Evolutionary conservation across 371 early-diverging fungal genomes (phyloP).

Genomic region (Rhizopus arrhizus): DNA sequence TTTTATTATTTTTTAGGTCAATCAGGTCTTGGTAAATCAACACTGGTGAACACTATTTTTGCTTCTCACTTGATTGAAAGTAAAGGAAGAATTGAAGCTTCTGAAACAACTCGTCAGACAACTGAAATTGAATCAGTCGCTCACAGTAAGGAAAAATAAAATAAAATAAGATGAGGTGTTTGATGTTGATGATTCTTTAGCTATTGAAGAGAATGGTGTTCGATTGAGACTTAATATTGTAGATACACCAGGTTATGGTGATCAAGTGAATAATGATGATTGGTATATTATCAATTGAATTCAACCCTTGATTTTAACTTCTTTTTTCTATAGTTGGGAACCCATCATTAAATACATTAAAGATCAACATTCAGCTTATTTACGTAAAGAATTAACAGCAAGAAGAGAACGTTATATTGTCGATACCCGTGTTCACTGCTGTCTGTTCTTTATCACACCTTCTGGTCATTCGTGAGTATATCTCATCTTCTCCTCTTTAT

Average conservation of each 20-base stretch:
- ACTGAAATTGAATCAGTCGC: conserved; percentile 82
- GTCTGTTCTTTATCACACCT: conserved; percentile 77
- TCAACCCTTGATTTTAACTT: not conserved
- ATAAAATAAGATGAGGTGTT: not conserved
- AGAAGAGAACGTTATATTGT: conserved; percentile 81
- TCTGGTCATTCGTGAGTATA: conserved; percentile 69
- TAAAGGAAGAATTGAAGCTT: conserved; percentile 74
- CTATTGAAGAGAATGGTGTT: conserved; percentile 84
- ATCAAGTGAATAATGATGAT: conserved; percentile 86
- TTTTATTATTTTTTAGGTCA: conserved; percentile 65
- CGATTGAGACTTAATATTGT: conserved; percentile 81
- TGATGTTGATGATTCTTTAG: conserved; percentile 29
- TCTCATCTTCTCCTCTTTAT: conserved; percentile 1
- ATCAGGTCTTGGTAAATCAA: conserved; percentile 98
- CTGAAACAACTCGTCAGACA: conserved; percentile 77
- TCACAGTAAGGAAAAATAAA: conserved; percentile 56
- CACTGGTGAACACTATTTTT: conserved; percentile 95
- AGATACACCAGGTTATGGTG: conserved; percentile 80
- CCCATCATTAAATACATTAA: conserved; percentile 91
- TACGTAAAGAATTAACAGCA: conserved; percentile 86
- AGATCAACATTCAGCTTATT: conserved; percentile 88
- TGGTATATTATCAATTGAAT: conserved; percentile 53
- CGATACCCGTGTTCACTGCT: conserved; percentile 82
- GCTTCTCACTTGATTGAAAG: conserved; percentile 83
- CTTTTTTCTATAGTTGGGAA: conserved; percentile 66